Conservation (phyloP, 2,329 filamentous ascomycete genomes). For the Falciphora oryzae region DNA sequence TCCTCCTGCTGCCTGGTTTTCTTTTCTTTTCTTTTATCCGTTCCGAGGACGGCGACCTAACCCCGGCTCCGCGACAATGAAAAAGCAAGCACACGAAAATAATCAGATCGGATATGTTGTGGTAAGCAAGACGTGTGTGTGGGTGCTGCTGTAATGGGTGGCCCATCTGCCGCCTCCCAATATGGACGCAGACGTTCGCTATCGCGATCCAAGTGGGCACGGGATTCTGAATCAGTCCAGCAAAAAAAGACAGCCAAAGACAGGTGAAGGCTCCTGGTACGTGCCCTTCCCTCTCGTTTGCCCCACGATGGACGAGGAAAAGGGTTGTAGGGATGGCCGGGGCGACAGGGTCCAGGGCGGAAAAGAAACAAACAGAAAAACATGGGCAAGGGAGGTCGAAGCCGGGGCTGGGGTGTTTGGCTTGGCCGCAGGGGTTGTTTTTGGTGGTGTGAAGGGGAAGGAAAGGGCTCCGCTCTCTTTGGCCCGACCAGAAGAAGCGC, state of each 20-base stretch:
- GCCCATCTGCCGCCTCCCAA: neutral
- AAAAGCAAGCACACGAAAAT: neutral
- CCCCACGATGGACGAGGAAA: neutral
- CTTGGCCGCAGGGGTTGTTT: neutral
- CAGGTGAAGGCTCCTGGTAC: too few species aligned
- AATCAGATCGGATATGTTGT: neutral
- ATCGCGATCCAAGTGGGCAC: too few species aligned
- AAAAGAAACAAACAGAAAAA: neutral
- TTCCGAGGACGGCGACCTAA: neutral
- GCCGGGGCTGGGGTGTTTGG: neutral
- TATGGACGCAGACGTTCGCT: too few species aligned
- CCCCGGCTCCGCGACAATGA: neutral
- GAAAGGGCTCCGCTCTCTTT: neutral
- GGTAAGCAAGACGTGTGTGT: neutral
- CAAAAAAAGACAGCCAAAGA: too few species aligned
- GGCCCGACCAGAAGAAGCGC: neutral
- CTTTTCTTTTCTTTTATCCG: neutral
- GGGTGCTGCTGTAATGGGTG: neutral
- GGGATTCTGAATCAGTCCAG: too few species aligned
- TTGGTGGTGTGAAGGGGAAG: too few species aligned
- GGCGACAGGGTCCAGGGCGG: neutral
- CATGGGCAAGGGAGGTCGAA: neutral
- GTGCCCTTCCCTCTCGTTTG: too few species aligned
- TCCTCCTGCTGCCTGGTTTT: neutral
- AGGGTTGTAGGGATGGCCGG: too few species aligned